Conservation (phyloP, 2,329 filamentous ascomycete genomes). For the Pseudogymnoascus sp. region DNA sequence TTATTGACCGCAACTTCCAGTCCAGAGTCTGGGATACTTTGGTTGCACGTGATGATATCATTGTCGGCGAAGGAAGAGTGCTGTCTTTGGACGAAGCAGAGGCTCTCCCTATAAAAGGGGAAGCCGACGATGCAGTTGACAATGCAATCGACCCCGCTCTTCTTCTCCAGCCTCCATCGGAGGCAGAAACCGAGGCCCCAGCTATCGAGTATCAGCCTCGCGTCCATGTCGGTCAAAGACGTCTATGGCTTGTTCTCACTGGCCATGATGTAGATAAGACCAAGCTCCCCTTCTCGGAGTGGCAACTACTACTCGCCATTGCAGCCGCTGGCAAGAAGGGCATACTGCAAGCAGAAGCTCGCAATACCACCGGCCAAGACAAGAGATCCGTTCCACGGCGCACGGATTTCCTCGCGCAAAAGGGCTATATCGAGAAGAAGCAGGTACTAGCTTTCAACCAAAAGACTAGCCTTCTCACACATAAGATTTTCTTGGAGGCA, state of each 20-base stretch:
- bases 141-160: conserved; percentile 2
- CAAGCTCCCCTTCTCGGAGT: conserved; percentile 50
- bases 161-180: background rate
- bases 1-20: background rate
- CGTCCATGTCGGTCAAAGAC: conserved; percentile 46
- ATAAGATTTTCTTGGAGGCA: conserved; percentile 40
- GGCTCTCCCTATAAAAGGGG: background rate
- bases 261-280: conserved; percentile 54
- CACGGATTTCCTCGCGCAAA: conserved; percentile 50
- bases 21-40: conserved; percentile 3
- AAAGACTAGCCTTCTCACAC: conserved; percentile 57
- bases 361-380: conserved; percentile 51
- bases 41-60: conserved; percentile 6
- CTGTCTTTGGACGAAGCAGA: conserved; percentile 3
- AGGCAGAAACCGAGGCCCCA: background rate
- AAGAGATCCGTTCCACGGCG: conserved; percentile 56
- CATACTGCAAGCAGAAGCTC: conserved; percentile 54
- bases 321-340: conserved; percentile 47
- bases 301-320: conserved; percentile 51
- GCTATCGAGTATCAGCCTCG: conserved; percentile 20
- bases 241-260: conserved; percentile 52
- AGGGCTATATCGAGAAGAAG: conserved; percentile 56
- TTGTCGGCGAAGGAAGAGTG: background rate
- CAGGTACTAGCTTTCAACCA: conserved; percentile 50
- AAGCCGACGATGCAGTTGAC: background rate